Conservation (phyloP, 2,329 filamentous ascomycete species). For the Akanthomyces muscarius region DNA sequence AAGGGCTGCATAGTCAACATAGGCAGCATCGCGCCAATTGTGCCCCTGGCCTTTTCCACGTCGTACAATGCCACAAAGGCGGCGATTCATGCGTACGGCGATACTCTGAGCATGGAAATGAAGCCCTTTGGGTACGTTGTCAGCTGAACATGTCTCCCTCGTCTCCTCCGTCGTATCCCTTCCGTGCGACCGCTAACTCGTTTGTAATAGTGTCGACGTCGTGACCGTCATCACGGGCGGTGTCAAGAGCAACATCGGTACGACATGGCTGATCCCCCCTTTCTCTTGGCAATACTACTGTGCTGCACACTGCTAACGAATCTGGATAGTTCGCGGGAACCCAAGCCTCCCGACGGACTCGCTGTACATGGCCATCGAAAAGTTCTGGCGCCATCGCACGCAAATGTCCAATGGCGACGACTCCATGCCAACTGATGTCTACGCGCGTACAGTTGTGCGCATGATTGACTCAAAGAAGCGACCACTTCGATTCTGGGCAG, state of each 20-base stretch:
- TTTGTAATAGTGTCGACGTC: slow-evolving; percentile 19
- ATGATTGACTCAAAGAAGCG: slow-evolving; percentile 19
- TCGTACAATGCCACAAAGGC: slow-evolving; percentile 25
- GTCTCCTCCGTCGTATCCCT: not conserved
- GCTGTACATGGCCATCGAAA: slow-evolving; percentile 16
- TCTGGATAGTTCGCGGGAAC: slow-evolving; percentile 16
- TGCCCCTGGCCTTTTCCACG: slow-evolving; percentile 21
- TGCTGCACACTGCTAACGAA: not conserved
- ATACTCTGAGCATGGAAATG: slow-evolving; percentile 24
- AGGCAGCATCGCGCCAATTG: slow-evolving; percentile 23
- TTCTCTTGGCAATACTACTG: not conserved
- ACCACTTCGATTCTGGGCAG: slow-evolving; percentile 21
- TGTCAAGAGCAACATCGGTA: slow-evolving; percentile 21
- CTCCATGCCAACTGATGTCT: slow-evolving; percentile 18
- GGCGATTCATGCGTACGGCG: slow-evolving; percentile 23
- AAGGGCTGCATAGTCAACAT: slow-evolving; percentile 26
- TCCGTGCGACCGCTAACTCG: slow-evolving; percentile 9
- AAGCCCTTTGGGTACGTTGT: slow-evolving; percentile 22
- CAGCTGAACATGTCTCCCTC: not conserved
- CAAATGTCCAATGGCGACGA: slow-evolving; percentile 6
- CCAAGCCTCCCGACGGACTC: slow-evolving; percentile 18
- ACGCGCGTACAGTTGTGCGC: slow-evolving; percentile 19
- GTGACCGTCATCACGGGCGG: slow-evolving; percentile 20
- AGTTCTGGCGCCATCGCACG: slow-evolving; percentile 19
- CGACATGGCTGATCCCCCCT: not conserved